phyloP scores from a whole-genome alignment of 257 asterid species.

The Parsonsia alboflavescens region DNA sequence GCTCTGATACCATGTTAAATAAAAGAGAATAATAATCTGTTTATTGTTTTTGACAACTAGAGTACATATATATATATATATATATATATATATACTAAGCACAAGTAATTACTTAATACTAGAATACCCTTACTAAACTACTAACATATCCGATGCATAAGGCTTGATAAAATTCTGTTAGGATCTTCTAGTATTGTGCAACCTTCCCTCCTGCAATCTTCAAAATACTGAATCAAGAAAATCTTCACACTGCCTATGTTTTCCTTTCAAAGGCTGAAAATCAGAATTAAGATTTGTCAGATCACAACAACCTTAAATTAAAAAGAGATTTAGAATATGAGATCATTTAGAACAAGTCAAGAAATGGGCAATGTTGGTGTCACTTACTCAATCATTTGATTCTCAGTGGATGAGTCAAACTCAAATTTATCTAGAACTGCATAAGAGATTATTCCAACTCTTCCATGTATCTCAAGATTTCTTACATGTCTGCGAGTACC shows the following conservation, averaged over 20 bases:
- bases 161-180: conserved; percentile 40
- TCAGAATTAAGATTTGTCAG: background rate
- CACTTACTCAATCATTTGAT: conserved; percentile 55
- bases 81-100: no score
- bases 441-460: conserved; percentile 51
- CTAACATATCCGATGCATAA: conserved; percentile 49
- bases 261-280: conserved; percentile 44
- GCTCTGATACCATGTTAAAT: no score
- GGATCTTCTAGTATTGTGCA: conserved; percentile 53
- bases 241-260: conserved; percentile 45
- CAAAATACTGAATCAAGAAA: conserved; percentile 49
- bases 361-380: no score
- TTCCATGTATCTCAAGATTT: conserved; percentile 65
- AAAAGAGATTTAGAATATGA: background rate
- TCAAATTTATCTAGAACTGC: conserved; percentile 45
- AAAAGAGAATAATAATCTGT: no score
- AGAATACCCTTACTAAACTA: no score
- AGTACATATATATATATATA: no score
- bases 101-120: no score
- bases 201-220: conserved; percentile 50
- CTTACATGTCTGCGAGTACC: conserved; percentile 11
- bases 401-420: conserved; percentile 21
- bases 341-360: no score
- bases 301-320: background rate
- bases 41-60: no score